A percentile compares a stretch with the other conserved stretches of the same genome.
Conservation (phyloP, 257 asterid species). For the Catharanthus roseus region DNA sequence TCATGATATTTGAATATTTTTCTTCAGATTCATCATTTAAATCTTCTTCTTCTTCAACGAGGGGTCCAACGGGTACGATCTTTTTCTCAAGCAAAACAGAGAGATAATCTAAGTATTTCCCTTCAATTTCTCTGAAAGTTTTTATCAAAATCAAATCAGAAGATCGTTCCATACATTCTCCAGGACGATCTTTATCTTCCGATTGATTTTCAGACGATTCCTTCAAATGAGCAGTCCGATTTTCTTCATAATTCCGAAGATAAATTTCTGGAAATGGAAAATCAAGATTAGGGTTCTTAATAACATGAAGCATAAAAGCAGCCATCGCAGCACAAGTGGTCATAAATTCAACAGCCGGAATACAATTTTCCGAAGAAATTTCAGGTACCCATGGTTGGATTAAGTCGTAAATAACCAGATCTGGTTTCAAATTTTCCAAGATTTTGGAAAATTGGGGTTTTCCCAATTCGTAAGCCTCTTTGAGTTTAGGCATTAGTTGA, state of each 20-base stretch:
- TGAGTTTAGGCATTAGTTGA: slow-evolving; percentile 34
- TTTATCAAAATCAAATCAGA: background rate
- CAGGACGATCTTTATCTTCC: background rate
- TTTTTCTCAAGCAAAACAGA: background rate
- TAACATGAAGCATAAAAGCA: slow-evolving; percentile 14
- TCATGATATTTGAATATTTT: background rate
- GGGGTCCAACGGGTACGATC: background rate
- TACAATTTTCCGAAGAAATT: slow-evolving; percentile 5
- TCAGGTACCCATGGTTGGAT: slow-evolving; percentile 46
- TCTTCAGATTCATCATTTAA: background rate
- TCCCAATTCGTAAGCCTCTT: slow-evolving; percentile 31
- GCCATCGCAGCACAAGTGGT: slow-evolving; percentile 35
- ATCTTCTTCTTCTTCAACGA: slow-evolving; percentile 3
- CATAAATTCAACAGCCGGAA: slow-evolving; percentile 40
- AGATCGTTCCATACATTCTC: background rate
- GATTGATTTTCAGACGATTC: background rate
- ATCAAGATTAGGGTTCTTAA: background rate
- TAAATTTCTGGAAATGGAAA: slow-evolving; percentile 12
- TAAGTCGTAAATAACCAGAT: slow-evolving; percentile 34
- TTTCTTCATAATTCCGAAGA: slow-evolving; percentile 1
- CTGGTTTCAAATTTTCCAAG: slow-evolving; percentile 23
- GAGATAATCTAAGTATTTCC: background rate
- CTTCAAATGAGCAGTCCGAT: background rate
- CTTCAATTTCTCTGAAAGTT: background rate
- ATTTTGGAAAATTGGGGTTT: slow-evolving; percentile 17